Base-by-base conservation (phyloP, 345 rosid genomes). In the Ceriops zippeliana region DNA sequence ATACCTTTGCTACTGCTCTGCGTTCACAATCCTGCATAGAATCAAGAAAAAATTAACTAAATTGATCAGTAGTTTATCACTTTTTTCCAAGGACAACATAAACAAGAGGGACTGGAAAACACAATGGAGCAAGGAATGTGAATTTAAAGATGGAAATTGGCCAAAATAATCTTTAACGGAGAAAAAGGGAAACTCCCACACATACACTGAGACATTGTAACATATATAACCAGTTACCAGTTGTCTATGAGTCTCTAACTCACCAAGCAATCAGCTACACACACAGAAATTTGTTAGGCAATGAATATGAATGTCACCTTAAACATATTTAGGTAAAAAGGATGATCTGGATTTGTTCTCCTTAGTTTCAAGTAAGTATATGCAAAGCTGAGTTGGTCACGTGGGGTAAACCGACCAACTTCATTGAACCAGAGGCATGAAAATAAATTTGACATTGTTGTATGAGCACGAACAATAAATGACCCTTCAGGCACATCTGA, bases 401-500 rank as follows among this genome's bases (percentile, higher is more conserved):
- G 87, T 1, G 99, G 87, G 2, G 97, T 95, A 76, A 91, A 91
- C 62, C 91, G 90, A 78, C 88, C 84, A 69, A 95, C 96, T 81
- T 95, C 96, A 69, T 90, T 91, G 78, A 91, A 95, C 99, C 99
- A 91, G 61, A 87, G 85, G 59, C 99, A 95, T 2, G 99, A 75
- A 82, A 95, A 91, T 64, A 95, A 83, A 76, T 95, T 95, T 58
- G 99, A 91, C 96, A 91, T 91, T 58, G 96, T 88, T 46, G 96
- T 95, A 75, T 89, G 97, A 32, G 96, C 97, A 54, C 89, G 83
- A 58, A 91, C 77, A 53, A 91, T 95, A 71, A 95, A 90, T 34
- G 97, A 91, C 70, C 97, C 99, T 84, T 95, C 99, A 58, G 96
- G 97, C 32, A 95, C 99, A 88, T 90, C 99, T 91, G 82, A 75